These are phyloP conservation scores for Cucurbita ficifolia DNA, from an alignment of 306 rosid genomes.

Conservation along the genomic window DNA sequence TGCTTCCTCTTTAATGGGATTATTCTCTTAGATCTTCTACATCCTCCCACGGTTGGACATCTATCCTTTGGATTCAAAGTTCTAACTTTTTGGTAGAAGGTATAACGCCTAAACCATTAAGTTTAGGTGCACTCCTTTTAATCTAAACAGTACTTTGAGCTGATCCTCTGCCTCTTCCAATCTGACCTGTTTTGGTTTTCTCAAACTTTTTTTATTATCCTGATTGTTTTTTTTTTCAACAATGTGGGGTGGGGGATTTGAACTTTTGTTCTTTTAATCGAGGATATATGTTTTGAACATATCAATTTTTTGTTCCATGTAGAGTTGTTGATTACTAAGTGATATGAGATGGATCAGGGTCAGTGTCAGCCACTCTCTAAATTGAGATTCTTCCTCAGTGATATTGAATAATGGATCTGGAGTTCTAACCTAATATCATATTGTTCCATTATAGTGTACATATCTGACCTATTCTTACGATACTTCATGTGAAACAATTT, in stretches of 20 bases:
- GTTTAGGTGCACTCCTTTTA: not conserved
- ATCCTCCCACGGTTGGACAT: not conserved
- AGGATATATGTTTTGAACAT: not conserved
- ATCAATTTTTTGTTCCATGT: not conserved
- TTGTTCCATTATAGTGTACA: not conserved
- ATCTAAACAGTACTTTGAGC: not conserved
- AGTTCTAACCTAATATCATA: not conserved
- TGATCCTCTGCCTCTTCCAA: not conserved
- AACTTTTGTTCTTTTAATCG: too few relatives aligned
- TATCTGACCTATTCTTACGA: not conserved
- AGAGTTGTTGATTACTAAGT: not conserved
- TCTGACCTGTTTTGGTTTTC: not conserved
- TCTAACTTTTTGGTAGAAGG: too few relatives aligned
- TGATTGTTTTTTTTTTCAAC: too few relatives aligned
- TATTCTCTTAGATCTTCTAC: not conserved
- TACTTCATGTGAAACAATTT: not conserved
- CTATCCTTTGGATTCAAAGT: not conserved
- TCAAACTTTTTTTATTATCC: not conserved
- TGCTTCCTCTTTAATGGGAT: not conserved
- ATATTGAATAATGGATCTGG: not conserved
- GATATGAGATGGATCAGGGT: not conserved
- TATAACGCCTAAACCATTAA: not conserved
- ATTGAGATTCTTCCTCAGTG: not conserved
- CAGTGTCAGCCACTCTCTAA: not conserved
- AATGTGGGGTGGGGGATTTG: too few relatives aligned